Evolutionary conservation across 305 asterid species (phyloP).

Genomic region (Ruellia speciosa): DNA sequence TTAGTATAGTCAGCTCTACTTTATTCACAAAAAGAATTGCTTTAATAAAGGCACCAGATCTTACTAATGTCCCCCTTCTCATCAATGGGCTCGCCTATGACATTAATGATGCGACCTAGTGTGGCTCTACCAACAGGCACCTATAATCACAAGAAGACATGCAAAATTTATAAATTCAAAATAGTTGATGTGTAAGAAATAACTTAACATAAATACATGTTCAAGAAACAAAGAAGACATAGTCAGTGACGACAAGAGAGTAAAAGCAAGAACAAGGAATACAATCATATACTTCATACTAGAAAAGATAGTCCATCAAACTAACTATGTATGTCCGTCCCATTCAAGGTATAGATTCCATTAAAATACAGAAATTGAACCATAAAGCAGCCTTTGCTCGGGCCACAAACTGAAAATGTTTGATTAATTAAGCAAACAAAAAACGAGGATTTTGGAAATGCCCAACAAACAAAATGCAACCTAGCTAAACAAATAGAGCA

Average conservation of each 20-base stretch:
- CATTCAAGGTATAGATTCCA: neutral
- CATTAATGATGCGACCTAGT: conserved; percentile 92
- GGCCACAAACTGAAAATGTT: too few species aligned
- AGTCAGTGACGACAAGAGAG: too few species aligned
- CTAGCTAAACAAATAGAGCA: conserved; percentile 1
- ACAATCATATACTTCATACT: neutral
- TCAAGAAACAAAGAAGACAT: too few species aligned
- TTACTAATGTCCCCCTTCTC: conserved; percentile 73
- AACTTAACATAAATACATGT: neutral
- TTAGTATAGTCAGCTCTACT: conserved; percentile 20
- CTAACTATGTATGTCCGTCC: neutral
- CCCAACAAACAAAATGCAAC: neutral
- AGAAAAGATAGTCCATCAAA: too few species aligned
- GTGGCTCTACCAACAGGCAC: conserved; percentile 98
- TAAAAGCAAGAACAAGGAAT: neutral
- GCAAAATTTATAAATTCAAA: neutral
- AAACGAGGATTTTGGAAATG: neutral
- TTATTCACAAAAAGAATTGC: neutral
- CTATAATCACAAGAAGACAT: conserved; percentile 29
- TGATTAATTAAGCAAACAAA: neutral
- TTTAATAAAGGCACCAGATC: conserved; percentile 21
- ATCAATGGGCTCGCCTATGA: conserved; percentile 92
- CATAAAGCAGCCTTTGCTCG: neutral
- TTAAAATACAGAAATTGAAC: neutral
- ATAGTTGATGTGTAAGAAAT: too few species aligned